phyloP scores from a whole-genome alignment of 768 basidiomycete species.

The Tephrocybe sp. region DNA sequence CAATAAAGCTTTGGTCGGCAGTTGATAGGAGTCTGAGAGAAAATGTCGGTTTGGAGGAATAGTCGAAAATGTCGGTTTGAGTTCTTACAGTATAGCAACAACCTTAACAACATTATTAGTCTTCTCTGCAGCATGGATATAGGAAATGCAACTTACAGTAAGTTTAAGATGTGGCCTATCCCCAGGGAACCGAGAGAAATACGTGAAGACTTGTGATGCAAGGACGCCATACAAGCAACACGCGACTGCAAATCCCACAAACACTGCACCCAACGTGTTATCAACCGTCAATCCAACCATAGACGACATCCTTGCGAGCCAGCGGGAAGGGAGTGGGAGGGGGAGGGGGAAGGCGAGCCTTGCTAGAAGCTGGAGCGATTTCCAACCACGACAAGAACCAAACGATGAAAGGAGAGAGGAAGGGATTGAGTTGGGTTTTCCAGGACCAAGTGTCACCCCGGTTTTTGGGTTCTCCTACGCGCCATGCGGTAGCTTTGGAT shows the following conservation, averaged over 20 bases:
- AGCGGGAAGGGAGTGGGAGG: not conserved
- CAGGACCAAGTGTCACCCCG: not conserved
- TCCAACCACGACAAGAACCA: not conserved
- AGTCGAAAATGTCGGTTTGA: not conserved
- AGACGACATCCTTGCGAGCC: constrained; percentile 9
- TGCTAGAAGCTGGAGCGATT: not conserved
- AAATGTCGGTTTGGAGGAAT: not conserved
- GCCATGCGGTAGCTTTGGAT: constrained; percentile 1
- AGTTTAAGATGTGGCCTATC: constrained; percentile 51
- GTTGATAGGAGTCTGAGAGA: constrained; percentile 46
- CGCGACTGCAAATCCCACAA: constrained; percentile 56
- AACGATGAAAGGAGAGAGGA: not conserved
- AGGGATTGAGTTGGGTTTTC: not conserved
- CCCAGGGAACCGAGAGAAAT: constrained; percentile 51
- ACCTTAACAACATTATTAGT: constrained; percentile 25
- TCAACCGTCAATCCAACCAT: constrained; percentile 23
- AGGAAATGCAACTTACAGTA: constrained; percentile 36
- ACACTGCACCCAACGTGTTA: constrained; percentile 58
- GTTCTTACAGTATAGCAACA: constrained; percentile 32
- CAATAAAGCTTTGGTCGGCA: constrained; percentile 54
- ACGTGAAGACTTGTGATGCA: constrained; percentile 49
- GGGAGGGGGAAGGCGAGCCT: not conserved
- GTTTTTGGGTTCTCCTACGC: not conserved
- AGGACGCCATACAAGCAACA: constrained; percentile 54
- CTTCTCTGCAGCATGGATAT: not conserved